These are phyloP conservation scores for Phytophthora europaea DNA, from an alignment of 352 stramenopile genomes.

Conservation along the genomic window DNA sequence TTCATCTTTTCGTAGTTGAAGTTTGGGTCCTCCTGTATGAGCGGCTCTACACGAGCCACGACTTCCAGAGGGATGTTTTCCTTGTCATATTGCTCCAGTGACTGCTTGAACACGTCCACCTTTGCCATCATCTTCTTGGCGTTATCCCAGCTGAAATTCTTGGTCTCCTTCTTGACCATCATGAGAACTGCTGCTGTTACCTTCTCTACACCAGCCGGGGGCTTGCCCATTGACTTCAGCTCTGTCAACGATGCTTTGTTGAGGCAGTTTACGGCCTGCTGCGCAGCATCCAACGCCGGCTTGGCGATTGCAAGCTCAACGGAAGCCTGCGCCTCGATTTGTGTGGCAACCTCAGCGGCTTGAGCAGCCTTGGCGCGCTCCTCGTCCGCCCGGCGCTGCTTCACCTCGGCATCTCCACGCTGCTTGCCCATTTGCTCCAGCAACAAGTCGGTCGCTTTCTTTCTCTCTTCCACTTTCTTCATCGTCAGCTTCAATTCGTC, in stretches of 20 bases:
- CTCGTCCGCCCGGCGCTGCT: constrained; percentile 85
- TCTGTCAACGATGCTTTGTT: constrained; percentile 92
- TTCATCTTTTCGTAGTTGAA: constrained; percentile 97
- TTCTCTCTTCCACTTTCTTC: constrained; percentile 93
- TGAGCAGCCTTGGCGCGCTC: constrained; percentile 79
- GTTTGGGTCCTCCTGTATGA: constrained; percentile 90
- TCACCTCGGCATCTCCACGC: constrained; percentile 88
- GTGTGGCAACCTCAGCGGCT: constrained; percentile 71
- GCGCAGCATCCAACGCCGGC: constrained; percentile 82
- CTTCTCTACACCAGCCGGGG: constrained; percentile 89
- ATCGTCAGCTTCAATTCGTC: constrained; percentile 90
- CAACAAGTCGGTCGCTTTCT: constrained; percentile 87
- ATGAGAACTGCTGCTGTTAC: constrained; percentile 93
- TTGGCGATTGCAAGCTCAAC: constrained; percentile 84
- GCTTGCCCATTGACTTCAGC: constrained; percentile 91
- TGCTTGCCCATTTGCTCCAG: constrained; percentile 93
- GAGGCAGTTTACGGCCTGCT: constrained; percentile 91
- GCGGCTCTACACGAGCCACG: constrained; percentile 82
- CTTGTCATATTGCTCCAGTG: constrained; percentile 92
- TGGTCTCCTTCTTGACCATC: constrained; percentile 95
- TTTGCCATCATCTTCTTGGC: constrained; percentile 98
- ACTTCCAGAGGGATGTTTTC: constrained; percentile 93
- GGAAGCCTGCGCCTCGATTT: constrained; percentile 77
- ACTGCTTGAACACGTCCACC: constrained; percentile 93
- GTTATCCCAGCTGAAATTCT: constrained; percentile 96